These are phyloP conservation scores for Leccinum variabile DNA, from an alignment of 1,284 basidiomycete genomes.

Conservation along the genomic window DNA sequence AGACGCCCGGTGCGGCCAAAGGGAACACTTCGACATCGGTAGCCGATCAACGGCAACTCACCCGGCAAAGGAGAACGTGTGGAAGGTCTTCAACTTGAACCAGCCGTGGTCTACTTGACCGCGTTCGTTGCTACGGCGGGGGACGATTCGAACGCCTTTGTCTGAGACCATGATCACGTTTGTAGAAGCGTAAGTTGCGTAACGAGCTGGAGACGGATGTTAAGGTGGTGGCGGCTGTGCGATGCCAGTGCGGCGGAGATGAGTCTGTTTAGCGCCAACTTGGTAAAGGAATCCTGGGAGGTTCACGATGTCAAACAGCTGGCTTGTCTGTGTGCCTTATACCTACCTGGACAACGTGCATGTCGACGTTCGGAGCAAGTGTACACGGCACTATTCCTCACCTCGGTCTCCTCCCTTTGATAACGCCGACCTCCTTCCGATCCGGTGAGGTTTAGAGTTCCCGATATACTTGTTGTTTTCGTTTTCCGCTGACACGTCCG, in stretches of 20 bases:
- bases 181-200: not conserved
- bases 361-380: not conserved
- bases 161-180: conserved; percentile 16
- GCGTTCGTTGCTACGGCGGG: conserved; percentile 64
- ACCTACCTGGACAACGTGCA: conserved; percentile 2
- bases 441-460: not conserved
- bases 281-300: conserved; percentile 11
- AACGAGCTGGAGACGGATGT: not conserved
- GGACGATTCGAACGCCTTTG: conserved; percentile 44
- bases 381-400: not conserved
- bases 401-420: not conserved
- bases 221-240: not conserved
- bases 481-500: not conserved
- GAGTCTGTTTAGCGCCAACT: conserved; percentile 1
- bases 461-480: not conserved
- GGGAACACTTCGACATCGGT: not conserved
- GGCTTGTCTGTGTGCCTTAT: conserved; percentile 16
- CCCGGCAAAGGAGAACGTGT: conserved; percentile 83
- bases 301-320: not conserved
- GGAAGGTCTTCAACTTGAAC: conserved; percentile 78
- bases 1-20: conserved; percentile 67
- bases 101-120: conserved; percentile 85
- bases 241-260: not conserved
- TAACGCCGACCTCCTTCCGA: not conserved
- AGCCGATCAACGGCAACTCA: conserved; percentile 25